A percentile compares a stretch with the other conserved stretches of the same genome.
These are phyloP conservation scores for Aspergillus costaricaensis DNA, from an alignment of 2,329 filamentous ascomycete genomes.

Conservation along the genomic window DNA sequence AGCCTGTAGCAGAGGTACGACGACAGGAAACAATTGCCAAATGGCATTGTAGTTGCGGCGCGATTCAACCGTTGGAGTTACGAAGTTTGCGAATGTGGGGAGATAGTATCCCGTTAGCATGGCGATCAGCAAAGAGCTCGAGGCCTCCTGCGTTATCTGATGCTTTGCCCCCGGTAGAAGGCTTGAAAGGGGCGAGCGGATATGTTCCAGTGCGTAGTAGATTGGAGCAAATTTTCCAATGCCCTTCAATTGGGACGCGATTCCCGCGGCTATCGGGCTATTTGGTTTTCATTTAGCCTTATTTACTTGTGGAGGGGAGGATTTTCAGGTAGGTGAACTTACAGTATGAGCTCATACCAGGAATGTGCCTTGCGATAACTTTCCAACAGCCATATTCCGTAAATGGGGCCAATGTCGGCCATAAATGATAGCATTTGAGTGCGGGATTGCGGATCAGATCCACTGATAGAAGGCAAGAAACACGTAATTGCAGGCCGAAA, in stretches of 20 bases:
- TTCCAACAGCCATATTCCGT: too few species aligned
- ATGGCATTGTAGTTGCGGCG: conserved; percentile 3
- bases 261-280: not conserved
- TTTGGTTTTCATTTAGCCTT: too few species aligned
- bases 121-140: not conserved
- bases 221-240: conserved; percentile 10
- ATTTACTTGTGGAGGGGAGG: too few species aligned
- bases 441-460: too few species aligned
- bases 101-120: conserved; percentile 8
- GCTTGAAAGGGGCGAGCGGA: conserved; percentile 5
- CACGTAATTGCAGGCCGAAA: conserved; percentile 4
- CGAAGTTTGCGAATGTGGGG: conserved; percentile 6
- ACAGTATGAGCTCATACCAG: not conserved
- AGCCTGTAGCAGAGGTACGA: conserved; percentile 5
- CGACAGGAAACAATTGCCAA: conserved; percentile 12
- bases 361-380: too few species aligned
- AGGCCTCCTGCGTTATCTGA: not conserved
- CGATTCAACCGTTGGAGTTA: not conserved
- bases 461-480: conserved; percentile 5
- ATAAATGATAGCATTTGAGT: too few species aligned
- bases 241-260: conserved; percentile 1
- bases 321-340: not conserved
- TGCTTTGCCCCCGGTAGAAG: not conserved
- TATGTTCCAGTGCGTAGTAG: conserved; percentile 10
- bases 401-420: too few species aligned